Percentiles rank a stretch among this genome's conserved stretches.
phyloP scores from a whole-genome alignment of 441 rosid genomes.

The Brassica hybrid region DNA sequence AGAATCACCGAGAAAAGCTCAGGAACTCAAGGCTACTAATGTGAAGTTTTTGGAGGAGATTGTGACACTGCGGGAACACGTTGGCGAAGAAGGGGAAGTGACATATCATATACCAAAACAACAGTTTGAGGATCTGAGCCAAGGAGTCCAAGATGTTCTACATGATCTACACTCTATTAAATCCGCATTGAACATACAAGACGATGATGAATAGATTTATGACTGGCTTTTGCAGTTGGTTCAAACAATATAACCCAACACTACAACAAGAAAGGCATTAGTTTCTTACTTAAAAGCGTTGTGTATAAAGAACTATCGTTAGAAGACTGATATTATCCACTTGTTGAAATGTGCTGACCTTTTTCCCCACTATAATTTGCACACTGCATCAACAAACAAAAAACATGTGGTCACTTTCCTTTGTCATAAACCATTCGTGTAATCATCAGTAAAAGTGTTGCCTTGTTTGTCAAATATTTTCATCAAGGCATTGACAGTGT shows the following conservation, averaged over 20 bases:
- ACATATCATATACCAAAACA: slow-evolving; percentile 40
- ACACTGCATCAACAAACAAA: neutral
- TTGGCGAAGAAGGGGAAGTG: slow-evolving; percentile 36
- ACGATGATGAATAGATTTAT: slow-evolving; percentile 17
- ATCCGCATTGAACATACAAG: slow-evolving; percentile 37
- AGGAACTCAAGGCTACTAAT: slow-evolving; percentile 24
- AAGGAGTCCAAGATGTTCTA: slow-evolving; percentile 41
- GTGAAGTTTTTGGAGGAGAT: slow-evolving; percentile 34
- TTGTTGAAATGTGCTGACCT: neutral
- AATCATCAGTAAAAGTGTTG: neutral
- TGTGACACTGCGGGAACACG: slow-evolving; percentile 26
- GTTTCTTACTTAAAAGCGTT: neutral
- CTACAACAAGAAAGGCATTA: neutral
- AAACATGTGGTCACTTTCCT: neutral
- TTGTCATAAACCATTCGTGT: neutral
- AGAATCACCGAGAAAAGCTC: slow-evolving; percentile 23
- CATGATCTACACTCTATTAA: slow-evolving; percentile 36
- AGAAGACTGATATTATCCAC: neutral
- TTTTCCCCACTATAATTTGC: neutral
- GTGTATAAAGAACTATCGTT: neutral
- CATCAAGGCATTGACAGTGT: neutral
- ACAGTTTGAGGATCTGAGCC: slow-evolving; percentile 37
- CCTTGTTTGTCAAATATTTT: neutral
- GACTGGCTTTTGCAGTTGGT: neutral
- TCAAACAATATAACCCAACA: neutral